Evolutionary conservation across 179 eudicot species (phyloP), one percentile per base, ranked within the genome.

Genomic region (Silene noctiflora): DNA sequence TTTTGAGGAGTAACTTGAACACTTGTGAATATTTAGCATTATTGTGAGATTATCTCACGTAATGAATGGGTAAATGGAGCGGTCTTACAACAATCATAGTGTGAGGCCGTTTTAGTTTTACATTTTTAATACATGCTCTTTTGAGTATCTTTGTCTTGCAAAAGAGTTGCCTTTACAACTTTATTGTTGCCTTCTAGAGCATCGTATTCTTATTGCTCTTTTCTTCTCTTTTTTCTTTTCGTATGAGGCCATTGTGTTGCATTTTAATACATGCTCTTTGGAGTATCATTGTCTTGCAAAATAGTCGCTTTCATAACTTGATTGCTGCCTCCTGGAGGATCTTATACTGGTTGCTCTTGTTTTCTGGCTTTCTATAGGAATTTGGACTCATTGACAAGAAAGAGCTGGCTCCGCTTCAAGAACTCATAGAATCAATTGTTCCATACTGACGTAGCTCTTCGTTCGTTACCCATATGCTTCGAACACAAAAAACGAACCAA

Each of bases 381-480:
- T 94, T 94, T 67, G 86, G 85, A 70, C 86, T 92, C 86, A 90
- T 94, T 67, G 97, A 94, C 85, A 92, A 88, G 94, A 92, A 89
- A 87, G 97, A 94, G 82, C 90, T 94, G 48, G 97, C 96, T 75
- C 97, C 97, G 12, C 96, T 94, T 71, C 94, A 94, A 71, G 97
- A 92, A 81, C 98, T 94, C 75, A 90, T 94, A 67, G 97, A 93
- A 76, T 91, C 98, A 16, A 91, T 89, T 66, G 73, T 92, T 77
- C 91, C 98, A 16, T 91, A 88, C 77, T 93, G 76, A 89, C 80
- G 61, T 63, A 78, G 44, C 44, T 6, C 24, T 55, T 56, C 55
- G 8, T 68, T 56, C 55, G 2, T 68, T 7, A 73, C 16, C 60
- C 55, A 20, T 25, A 22, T 51, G 59, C 75, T 70, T 42, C n/a